A percentile compares a stretch with the other conserved stretches of the same genome.
Conservation (phyloP, 1,139 yeast species). For the Dujonia santamariae region DNA sequence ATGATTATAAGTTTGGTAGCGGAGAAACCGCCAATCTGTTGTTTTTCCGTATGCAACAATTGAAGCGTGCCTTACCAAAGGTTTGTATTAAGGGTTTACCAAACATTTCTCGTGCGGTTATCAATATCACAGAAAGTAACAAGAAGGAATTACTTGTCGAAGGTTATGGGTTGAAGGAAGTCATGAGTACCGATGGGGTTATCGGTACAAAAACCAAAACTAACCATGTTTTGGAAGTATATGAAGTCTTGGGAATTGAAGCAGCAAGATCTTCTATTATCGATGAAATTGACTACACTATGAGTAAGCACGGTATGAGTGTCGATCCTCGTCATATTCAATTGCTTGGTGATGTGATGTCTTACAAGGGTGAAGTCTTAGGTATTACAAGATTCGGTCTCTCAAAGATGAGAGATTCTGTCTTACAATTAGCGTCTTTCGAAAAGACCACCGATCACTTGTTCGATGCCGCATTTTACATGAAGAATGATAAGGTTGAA, state of each 20-base stretch:
- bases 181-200: conserved; percentile 97
- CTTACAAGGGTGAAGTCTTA: conserved; percentile 95
- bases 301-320: conserved; percentile 99
- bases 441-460: conserved; percentile 98
- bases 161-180: conserved; percentile 95
- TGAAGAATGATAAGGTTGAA: conserved; percentile 93
- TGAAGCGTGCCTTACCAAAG: conserved; percentile 79
- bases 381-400: conserved; percentile 98
- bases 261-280: conserved; percentile 95
- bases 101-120: conserved; percentile 91
- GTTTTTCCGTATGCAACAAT: conserved; percentile 85
- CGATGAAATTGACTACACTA: conserved; percentile 92
- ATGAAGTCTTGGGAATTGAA: conserved; percentile 90
- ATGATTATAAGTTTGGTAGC: conserved; percentile 23
- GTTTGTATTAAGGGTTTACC: conserved; percentile 93
- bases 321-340: conserved; percentile 99
- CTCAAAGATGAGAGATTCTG: conserved; percentile 98
- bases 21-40: conserved; percentile 49
- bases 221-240: conserved; percentile 89
- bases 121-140: conserved; percentile 83
- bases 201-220: conserved; percentile 84
- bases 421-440: conserved; percentile 92
- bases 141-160: conserved; percentile 91
- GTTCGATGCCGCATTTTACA: conserved; percentile 96
- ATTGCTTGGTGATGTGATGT: conserved; percentile 96